Base-by-base conservation (phyloP, 2,329 filamentous ascomycete genomes). In the Pyricularia sp. region DNA sequence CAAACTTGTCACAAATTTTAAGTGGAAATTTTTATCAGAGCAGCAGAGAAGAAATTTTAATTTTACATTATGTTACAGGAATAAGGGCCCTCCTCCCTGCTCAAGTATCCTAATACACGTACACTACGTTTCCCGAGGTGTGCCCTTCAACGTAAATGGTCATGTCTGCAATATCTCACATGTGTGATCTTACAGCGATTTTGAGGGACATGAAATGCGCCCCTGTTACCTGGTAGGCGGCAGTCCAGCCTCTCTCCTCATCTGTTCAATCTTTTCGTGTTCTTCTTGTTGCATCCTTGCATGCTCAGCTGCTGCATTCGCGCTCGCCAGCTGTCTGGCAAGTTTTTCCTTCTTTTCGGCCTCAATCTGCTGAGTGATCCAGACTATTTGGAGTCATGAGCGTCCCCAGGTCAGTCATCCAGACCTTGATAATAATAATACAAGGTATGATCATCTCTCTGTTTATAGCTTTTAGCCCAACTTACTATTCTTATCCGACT, bases 401-500 rank as follows among this genome's bases (percentile, higher is more conserved):
- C 20, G 6, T 55, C 1, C 20, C 17, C 42, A n/a, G 20, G 70
- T 70, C 67, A 71, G 20, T 58, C 26, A 23, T 30, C 64, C 28
- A 67, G 11, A 28, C 23, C n/a, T 0, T 20, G 25, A 68, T 42
- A 68, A 69, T 67, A 5, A 25, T 4, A 25, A 55, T 28, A 12
- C 2, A 7, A 31, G 5, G 12, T 12, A 36, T 36, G 12, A 12
- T 67, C 55, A 33, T 61, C 36, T 6, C 23, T 26, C 58, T 61
- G 10, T 23, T 59, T 59, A 25, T 66, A 26, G n/a, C 17, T 20
- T 42, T 20, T 65, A 25, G 33, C 28, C 63, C 66, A 26, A 82
- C 90, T 71, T 84, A 97, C 93, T 97, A 63, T 92, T 92, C 81
- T 94, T 97, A 76, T 97, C 90, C 17, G 91, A 95, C 81, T 94